These are phyloP conservation scores for Amniculicola lignicola DNA, from an alignment of 495 filamentous ascomycete species.

Conservation along the genomic window DNA sequence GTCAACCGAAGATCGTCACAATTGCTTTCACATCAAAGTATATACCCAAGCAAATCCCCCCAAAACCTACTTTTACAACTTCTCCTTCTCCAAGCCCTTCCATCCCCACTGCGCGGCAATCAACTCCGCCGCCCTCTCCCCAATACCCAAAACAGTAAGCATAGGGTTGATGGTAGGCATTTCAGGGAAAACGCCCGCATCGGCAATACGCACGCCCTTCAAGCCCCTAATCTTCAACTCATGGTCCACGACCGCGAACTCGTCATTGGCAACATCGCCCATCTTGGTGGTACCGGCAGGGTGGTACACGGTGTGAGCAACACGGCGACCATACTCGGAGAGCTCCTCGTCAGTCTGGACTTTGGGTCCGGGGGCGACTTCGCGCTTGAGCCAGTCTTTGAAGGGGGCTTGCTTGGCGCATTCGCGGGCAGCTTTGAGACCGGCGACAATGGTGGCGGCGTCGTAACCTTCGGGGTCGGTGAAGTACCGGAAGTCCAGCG, in stretches of 20 bases:
- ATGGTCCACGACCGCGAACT: slow-evolving; percentile 63
- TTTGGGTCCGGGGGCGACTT: slow-evolving; percentile 71
- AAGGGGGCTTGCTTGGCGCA: slow-evolving; percentile 70
- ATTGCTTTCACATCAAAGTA: too few species aligned
- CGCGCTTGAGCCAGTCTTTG: slow-evolving; percentile 72
- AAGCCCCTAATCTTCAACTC: slow-evolving; percentile 56
- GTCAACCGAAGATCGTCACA: too few species aligned
- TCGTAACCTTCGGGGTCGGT: slow-evolving; percentile 82
- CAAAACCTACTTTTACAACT: slow-evolving; percentile 24
- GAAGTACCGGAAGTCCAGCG: slow-evolving; percentile 85
- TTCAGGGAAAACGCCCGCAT: slow-evolving; percentile 66
- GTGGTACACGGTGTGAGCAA: slow-evolving; percentile 83
- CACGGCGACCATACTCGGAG: slow-evolving; percentile 68
- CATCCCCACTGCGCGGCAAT: slow-evolving; percentile 61
- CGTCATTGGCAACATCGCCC: slow-evolving; percentile 63
- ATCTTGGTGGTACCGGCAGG: slow-evolving; percentile 85
- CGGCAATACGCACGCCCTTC: slow-evolving; percentile 60
- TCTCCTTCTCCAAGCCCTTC: slow-evolving; percentile 50
- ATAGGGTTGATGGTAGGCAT: slow-evolving; percentile 67
- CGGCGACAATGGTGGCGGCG: slow-evolving; percentile 75
- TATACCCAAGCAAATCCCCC: too few species aligned
- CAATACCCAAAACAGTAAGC: slow-evolving; percentile 63
- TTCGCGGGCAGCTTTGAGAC: slow-evolving; percentile 66
- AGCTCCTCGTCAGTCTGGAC: slow-evolving; percentile 68
- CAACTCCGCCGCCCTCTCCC: slow-evolving; percentile 62